Evolutionary conservation across 345 rosid species (phyloP), one percentile per base, ranked within the genome.

Genomic region (Limnanthes douglasii): DNA sequence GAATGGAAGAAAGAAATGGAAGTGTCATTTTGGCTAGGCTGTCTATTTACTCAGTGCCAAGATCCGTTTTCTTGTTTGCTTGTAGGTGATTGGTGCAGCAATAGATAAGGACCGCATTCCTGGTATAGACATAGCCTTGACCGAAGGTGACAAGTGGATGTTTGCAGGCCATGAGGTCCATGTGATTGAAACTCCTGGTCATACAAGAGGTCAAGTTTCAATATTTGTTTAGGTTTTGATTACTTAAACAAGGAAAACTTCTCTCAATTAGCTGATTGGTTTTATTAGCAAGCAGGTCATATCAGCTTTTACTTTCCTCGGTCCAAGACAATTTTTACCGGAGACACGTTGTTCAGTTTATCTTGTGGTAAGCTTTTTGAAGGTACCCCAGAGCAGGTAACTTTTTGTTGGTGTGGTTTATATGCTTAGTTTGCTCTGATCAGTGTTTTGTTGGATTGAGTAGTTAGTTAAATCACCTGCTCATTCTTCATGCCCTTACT

Each of bases 341-440:
- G 95, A 31, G 97, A 88, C 66, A 74, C 95, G 11, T 66, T 88
- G 61, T 83, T 88, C 54, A 88, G 97, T 78, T 68, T 88, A 63
- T 79, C 95, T 18, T 88, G 97, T 56, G 97, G 97, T 64, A 83
- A 76, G 65, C 95, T 88, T 42, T 76, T 88, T 33, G 97, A 88
- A 68, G 95, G 97, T 26, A 73, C 75, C 13, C 83, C 86, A 15
- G 70, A 68, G 54, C 68, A 88, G 93, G 95, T 88, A 60, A 43
- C n/a, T n/a, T n/a, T n/a, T n/a, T n/a, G n/a, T n/a, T n/a, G n/a
- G n/a, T n/a, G n/a, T n/a, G n/a, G n/a, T n/a, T n/a, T n/a, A n/a
- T n/a, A n/a, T n/a, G n/a, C n/a, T n/a, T n/a, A n/a, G n/a, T n/a
- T n/a, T n/a, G n/a, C n/a, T n/a, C n/a, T n/a, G n/a, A n/a, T n/a